phyloP scores from a whole-genome alignment of 805 yeast species.

The Suhomyces sp. region DNA sequence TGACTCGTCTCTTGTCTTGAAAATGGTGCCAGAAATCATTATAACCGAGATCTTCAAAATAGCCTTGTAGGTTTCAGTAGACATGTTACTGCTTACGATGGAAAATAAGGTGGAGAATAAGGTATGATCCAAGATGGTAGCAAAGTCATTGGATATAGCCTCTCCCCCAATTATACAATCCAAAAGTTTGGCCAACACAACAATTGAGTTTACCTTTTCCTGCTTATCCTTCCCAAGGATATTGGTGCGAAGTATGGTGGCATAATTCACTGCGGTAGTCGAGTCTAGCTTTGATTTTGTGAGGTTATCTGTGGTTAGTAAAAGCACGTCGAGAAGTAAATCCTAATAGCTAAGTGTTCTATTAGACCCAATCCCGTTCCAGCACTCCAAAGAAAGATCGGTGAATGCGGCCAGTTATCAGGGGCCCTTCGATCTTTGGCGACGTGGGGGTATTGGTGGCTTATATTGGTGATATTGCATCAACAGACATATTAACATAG shows the following conservation, averaged over 20 bases:
- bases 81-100: constrained; percentile 40
- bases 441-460: too few relatives aligned
- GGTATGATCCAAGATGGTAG: constrained; percentile 35
- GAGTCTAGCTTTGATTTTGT: constrained; percentile 31
- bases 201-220: constrained; percentile 51
- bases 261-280: constrained; percentile 31
- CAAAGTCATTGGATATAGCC: constrained; percentile 35
- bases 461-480: not conserved
- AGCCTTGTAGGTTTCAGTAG: constrained; percentile 45
- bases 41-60: constrained; percentile 42
- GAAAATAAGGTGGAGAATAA: constrained; percentile 41
- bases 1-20: constrained; percentile 32
- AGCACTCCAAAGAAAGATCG: too few relatives aligned
- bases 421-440: not conserved
- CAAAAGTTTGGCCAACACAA: constrained; percentile 50
- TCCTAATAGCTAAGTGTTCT: not conserved
- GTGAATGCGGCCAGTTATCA: not conserved
- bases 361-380: too few relatives aligned
- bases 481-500: not conserved
- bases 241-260: constrained; percentile 36
- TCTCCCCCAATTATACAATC: constrained; percentile 42
- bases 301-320: constrained; percentile 21
- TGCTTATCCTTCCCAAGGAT: constrained; percentile 47
- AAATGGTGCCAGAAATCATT: constrained; percentile 43
- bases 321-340: not conserved